phyloP scores from a whole-genome alignment of 2,329 filamentous ascomycete species.

The Aspergillus alliaceus region DNA sequence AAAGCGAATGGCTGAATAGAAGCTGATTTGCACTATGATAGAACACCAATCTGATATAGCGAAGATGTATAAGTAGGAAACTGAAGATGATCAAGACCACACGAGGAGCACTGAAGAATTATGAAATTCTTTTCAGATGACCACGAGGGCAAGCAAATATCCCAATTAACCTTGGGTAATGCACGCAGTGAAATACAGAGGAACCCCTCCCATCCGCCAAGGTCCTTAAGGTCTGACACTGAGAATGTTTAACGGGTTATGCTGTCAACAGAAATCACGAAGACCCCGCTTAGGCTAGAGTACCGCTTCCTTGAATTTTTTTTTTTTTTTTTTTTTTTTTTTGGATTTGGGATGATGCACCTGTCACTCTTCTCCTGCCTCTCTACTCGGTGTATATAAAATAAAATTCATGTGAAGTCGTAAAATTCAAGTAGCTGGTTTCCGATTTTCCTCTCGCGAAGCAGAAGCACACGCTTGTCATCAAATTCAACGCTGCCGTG shows the following conservation, averaged over 20 bases:
- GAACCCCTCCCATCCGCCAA: not conserved
- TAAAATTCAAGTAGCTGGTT: slow-evolving; percentile 78
- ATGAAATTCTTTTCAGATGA: not conserved
- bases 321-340: too few species aligned
- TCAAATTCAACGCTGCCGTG: slow-evolving; percentile 80
- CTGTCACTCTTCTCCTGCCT: too few species aligned
- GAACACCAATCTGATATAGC: too few species aligned
- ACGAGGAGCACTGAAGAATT: too few species aligned
- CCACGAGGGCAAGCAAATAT: not conserved
- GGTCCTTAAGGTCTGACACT: not conserved
- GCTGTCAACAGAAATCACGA: too few species aligned
- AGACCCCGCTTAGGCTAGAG: not conserved
- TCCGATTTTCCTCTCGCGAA: slow-evolving; percentile 69
- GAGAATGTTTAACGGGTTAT: too few species aligned
- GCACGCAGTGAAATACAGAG: not conserved
- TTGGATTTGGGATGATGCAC: too few species aligned
- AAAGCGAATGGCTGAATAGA: not conserved
- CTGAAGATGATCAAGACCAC: too few species aligned
- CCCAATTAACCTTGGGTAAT: not conserved
- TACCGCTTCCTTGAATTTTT: not conserved
- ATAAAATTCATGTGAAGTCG: slow-evolving; percentile 68
- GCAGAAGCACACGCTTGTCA: slow-evolving; percentile 85
- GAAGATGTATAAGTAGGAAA: too few species aligned
- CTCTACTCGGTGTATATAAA: not conserved
- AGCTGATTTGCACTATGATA: too few species aligned